Conservation (phyloP, 129 eudicot genomes). For the Flaveria ramosissima region DNA sequence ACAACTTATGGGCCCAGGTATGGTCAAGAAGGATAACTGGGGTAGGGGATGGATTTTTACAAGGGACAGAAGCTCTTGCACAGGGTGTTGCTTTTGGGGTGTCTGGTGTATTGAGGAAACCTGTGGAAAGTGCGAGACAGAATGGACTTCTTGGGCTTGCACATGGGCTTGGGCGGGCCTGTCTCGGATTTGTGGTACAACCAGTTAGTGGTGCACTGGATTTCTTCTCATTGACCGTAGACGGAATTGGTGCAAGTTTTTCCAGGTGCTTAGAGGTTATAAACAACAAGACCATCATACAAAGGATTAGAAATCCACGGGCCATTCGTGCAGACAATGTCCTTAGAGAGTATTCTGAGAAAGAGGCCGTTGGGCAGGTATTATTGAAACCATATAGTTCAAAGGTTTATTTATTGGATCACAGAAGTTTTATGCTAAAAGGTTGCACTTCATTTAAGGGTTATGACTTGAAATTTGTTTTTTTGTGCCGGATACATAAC, state of each 20-base stretch:
- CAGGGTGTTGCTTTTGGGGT: conserved; percentile 98
- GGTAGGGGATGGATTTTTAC: conserved; percentile 89
- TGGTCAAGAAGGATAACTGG: conserved; percentile 96
- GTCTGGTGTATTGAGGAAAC: conserved; percentile 87
- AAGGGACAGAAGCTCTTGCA: conserved; percentile 99
- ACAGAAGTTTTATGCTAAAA: conserved; percentile 1
- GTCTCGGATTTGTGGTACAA: conserved; percentile 82
- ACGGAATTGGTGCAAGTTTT: conserved; percentile 97
- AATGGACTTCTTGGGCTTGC: conserved; percentile 97
- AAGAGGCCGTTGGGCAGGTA: conserved; percentile 97
- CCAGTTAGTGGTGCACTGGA: conserved; percentile 98
- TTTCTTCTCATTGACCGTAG: conserved; percentile 90
- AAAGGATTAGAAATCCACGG: conserved; percentile 86
- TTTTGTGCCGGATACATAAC: conserved; percentile 4
- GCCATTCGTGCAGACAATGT: conserved; percentile 77
- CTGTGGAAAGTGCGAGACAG: conserved; percentile 92
- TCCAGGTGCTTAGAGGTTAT: conserved; percentile 85
- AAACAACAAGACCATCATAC: conserved; percentile 57
- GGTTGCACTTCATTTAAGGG: neutral
- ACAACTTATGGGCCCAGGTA: conserved; percentile 44
- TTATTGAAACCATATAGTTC: conserved; percentile 9
- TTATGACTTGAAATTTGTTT: neutral
- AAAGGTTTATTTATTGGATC: neutral
- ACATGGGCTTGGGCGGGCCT: conserved; percentile 95
- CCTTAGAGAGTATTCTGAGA: conserved; percentile 78